Conservation (phyloP, 805 yeast genomes). For the Candida chauliodis region DNA sequence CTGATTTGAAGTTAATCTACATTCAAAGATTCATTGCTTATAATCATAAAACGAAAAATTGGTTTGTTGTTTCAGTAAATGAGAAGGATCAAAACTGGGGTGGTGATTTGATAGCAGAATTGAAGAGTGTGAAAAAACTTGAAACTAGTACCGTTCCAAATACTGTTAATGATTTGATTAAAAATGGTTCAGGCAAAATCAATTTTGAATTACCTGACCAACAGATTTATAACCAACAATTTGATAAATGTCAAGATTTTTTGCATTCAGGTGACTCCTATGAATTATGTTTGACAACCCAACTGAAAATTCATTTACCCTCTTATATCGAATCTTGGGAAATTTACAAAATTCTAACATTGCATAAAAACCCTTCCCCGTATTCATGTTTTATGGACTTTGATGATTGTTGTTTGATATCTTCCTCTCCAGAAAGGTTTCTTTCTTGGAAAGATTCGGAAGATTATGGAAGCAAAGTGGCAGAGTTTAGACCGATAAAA, state of each 20-base stretch:
- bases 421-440: constrained; percentile 95
- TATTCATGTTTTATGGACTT: constrained; percentile 79
- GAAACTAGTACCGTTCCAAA: constrained; percentile 20
- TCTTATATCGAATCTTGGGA: constrained; percentile 62
- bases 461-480: constrained; percentile 23
- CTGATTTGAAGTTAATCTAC: constrained; percentile 74
- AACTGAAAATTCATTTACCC: constrained; percentile 57
- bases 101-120: constrained; percentile 12
- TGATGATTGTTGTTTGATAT: constrained; percentile 59
- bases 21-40: constrained; percentile 61
- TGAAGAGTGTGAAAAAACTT: constrained; percentile 10
- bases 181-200: constrained; percentile 22
- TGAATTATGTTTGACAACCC: constrained; percentile 86
- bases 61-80: constrained; percentile 51
- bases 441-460: constrained; percentile 59
- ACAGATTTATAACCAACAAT: constrained; percentile 50
- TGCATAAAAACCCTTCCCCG: constrained; percentile 81
- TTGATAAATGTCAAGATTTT: constrained; percentile 60
- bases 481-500: constrained; percentile 91
- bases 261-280: constrained; percentile 84
- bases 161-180: constrained; percentile 20
- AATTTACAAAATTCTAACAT: constrained; percentile 67
- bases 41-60: constrained; percentile 43
- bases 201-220: constrained; percentile 49
- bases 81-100: constrained; percentile 38